Base-by-base conservation (phyloP, 176 grass and related monocot species). In the Aechmea fasciata region DNA sequence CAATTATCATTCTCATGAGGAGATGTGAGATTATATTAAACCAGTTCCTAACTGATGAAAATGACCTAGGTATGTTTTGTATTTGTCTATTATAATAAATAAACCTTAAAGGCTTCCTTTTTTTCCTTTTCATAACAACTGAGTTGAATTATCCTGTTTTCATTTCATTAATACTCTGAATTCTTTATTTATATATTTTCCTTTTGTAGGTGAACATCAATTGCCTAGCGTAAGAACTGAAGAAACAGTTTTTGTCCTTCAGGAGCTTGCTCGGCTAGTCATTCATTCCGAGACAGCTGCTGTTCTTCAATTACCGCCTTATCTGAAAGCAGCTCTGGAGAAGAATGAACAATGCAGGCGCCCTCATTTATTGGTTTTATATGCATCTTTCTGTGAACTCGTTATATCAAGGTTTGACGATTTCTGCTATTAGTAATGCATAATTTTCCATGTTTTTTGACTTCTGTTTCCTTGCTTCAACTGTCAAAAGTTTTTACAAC, bases 31-130 rank as follows among this genome's bases (percentile, higher is more conserved):
- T 78, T 87, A 83, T 99, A 87, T 63, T 99, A 65, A 83, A 82
- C 51, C 90, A 93, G 75, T 99, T 99, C 84, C 85, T 99, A 73
- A 71, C 78, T 0, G 89, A 93, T 81, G 94, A 99, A 85, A 92
- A 92, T 85, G 73, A 77, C 70, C 68, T 85, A 83, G 94, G 94
- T 99, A 90, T 53, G 49, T 75, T 75, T 72, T 13, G 51, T 68
- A 61, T 13, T 64, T 59, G 14, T 48, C 33, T 29, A 48, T 48
- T 11, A 47, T 73, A 51, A 53, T 77, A 28, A 51, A 53, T 77
- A 28, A 63, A 41, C 33, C 33, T 41, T 41, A 41, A 41, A 41
- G 33, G 5, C 33, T 41, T 41, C 33, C 33, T 82, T 71, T 74
- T 65, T 23, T 62, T 49, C 51, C 54, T 79, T 3, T 28, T 9